Base-by-base conservation (phyloP, 2,329 filamentous ascomycete genomes). In the Aspergillus aculeatus region DNA sequence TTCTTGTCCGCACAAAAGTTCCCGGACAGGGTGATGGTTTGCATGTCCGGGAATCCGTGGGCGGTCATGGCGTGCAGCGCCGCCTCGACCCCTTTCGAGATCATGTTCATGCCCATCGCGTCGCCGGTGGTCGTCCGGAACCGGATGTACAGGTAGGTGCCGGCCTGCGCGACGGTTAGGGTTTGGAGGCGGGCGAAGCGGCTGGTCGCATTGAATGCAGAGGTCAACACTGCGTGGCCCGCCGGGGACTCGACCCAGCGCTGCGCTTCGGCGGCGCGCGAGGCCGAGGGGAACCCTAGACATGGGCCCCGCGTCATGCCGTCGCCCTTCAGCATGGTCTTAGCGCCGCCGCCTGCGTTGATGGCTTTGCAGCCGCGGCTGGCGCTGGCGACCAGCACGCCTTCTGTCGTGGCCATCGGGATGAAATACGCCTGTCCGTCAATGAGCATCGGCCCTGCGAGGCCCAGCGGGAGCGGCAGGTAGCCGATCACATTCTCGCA, bases 61-160 rank as follows among this genome's bases (percentile, higher is more conserved):
- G 81, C 89, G 10, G 86, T 82, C 95, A 99, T 99, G 69, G 97
- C 86, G 56, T 85, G 84, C 10, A 99, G 85, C 4, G 95, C 93
- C 74, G 96, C 89, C 80, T 99, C 95, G 47, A 97, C 94, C 73
- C 95, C 95, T 83, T 99, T 99, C 65, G 93, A 97, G 65, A 99
- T 99, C 95, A 99, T 99, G 83, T 99, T 99, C 95, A 99, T 99
- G 64, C 95, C 95, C 95, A 99, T 99, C 60, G 95, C 95, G 73
- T 99, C 95, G 68, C 95, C 95, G 6, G 95, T 99, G 1, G 93
- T 98, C 1, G 95, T 96, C 84, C 96, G 96, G 86, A 99, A 99
- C 26, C 95, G 91, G 64, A 98, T 93, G 75, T 96, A 99, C 44
- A 99, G 86, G 75, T 97, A 92, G 7, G 94, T 98, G 47, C 95